These are phyloP conservation scores for Meyerozyma carpophila DNA, from an alignment of 1,139 yeast genomes.

Conservation along the genomic window DNA sequence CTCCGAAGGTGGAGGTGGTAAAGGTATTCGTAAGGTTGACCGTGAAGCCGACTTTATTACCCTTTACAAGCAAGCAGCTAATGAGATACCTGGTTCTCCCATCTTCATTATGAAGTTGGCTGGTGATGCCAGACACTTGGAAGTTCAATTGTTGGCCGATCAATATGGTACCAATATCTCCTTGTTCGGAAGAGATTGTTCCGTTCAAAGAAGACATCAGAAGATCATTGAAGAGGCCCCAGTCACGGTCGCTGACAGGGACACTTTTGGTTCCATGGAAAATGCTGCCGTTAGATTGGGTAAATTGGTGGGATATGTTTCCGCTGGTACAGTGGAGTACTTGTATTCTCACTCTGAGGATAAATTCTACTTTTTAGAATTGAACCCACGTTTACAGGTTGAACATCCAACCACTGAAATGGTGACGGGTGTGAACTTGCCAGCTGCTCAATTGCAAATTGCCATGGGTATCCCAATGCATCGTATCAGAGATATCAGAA, in stretches of 20 bases:
- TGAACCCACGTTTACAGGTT: slow-evolving; percentile 96
- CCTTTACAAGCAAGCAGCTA: slow-evolving; percentile 82
- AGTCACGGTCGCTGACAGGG: slow-evolving; percentile 83
- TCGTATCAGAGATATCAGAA: slow-evolving; percentile 86
- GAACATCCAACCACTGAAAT: slow-evolving; percentile 99
- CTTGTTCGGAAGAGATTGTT: slow-evolving; percentile 92
- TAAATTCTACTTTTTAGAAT: slow-evolving; percentile 90
- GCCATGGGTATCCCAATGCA: slow-evolving; percentile 99
- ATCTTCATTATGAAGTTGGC: slow-evolving; percentile 93
- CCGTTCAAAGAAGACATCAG: slow-evolving; percentile 96
- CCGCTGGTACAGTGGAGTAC: slow-evolving; percentile 98
- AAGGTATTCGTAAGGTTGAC: slow-evolving; percentile 93
- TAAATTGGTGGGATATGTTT: slow-evolving; percentile 91
- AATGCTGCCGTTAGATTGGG: slow-evolving; percentile 96
- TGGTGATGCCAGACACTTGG: slow-evolving; percentile 92
- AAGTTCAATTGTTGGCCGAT: slow-evolving; percentile 91
- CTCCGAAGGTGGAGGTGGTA: slow-evolving; percentile 99
- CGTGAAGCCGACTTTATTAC: slow-evolving; percentile 64
- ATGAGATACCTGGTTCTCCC: slow-evolving; percentile 95
- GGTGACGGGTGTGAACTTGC: slow-evolving; percentile 97
- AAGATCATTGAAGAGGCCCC: slow-evolving; percentile 97
- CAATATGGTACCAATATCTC: slow-evolving; percentile 94
- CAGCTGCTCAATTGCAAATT: slow-evolving; percentile 96
- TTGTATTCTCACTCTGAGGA: slow-evolving; percentile 90
- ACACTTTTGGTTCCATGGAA: slow-evolving; percentile 88